These are phyloP conservation scores for Botryotinia convoluta DNA, from an alignment of 2,329 filamentous ascomycete species.

Conservation along the genomic window DNA sequence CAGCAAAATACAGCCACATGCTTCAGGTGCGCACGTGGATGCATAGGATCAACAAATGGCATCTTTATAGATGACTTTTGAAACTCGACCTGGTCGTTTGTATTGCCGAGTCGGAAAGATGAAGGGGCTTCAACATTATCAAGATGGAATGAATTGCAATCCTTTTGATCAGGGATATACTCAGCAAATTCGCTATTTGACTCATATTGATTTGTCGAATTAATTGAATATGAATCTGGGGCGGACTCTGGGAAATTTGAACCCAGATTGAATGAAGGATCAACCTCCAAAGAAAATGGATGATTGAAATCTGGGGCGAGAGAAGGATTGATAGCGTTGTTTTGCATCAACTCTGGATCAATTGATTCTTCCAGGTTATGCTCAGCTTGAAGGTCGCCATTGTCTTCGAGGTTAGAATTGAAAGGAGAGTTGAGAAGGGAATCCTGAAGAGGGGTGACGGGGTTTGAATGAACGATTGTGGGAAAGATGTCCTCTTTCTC, in stretches of 20 bases:
- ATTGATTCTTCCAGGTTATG: background rate
- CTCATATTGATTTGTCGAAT: background rate
- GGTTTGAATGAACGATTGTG: background rate
- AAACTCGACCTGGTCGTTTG: too few species aligned
- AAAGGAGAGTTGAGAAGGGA: background rate
- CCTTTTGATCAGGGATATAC: background rate
- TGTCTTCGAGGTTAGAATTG: background rate
- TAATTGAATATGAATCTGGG: background rate
- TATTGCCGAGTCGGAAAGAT: background rate
- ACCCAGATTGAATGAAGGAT: background rate
- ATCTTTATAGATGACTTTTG: background rate
- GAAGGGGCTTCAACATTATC: background rate
- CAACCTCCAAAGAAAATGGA: background rate
- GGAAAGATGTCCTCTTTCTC: background rate
- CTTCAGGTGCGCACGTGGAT: background rate
- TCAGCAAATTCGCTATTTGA: background rate
- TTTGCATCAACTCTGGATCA: background rate
- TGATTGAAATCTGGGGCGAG: background rate
- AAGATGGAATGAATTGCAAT: background rate
- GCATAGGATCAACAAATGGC: constrained; percentile 3
- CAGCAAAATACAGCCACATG: constrained; percentile 3
- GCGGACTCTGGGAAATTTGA: fast-evolving
- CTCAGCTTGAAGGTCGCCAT: background rate
- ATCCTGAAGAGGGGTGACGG: background rate
- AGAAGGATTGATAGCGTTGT: background rate